Conservation (phyloP, 1,284 basidiomycete species). For the Ustanciosporium gigantosporum region DNA sequence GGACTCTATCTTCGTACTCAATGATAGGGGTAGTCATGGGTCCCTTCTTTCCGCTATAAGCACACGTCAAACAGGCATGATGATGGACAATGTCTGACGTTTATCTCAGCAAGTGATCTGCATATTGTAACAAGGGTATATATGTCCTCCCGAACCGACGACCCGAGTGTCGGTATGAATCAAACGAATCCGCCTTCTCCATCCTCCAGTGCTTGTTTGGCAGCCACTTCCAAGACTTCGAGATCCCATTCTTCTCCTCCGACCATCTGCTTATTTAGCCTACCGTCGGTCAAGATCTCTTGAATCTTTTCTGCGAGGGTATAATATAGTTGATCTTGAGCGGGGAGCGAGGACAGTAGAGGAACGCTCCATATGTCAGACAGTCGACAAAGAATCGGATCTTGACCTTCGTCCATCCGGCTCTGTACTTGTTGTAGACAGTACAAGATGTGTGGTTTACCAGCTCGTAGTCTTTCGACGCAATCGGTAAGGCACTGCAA, state of each 20-base stretch:
- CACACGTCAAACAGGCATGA: too few species aligned
- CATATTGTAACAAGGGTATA: too few species aligned
- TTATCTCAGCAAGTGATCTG: too few species aligned
- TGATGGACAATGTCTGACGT: too few species aligned
- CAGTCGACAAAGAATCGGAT: slow-evolving; percentile 12
- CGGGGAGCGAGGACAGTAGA: slow-evolving; percentile 2
- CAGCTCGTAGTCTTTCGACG: slow-evolving; percentile 4
- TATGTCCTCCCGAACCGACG: too few species aligned
- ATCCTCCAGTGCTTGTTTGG: slow-evolving; percentile 15
- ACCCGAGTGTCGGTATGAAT: too few species aligned
- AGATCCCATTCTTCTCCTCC: slow-evolving; percentile 31
- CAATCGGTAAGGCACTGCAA: slow-evolving; percentile 13
- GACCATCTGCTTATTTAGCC: slow-evolving; percentile 5
- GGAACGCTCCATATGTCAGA: slow-evolving; percentile 11
- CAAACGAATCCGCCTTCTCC: slow-evolving; percentile 40
- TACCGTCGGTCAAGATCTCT: slow-evolving; percentile 1
- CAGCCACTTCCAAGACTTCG: slow-evolving; percentile 21
- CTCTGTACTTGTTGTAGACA: slow-evolving; percentile 5
- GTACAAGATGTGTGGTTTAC: slow-evolving; percentile 2
- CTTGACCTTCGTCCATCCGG: slow-evolving; percentile 8
- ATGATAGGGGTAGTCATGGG: too few species aligned
- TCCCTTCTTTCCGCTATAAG: too few species aligned
- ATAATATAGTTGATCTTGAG: background rate
- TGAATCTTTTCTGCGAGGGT: slow-evolving; percentile 1
- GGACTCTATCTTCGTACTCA: too few species aligned